These are phyloP conservation scores for Penicillium sp. DNA, from an alignment of 2,329 filamentous ascomycete species.

Conservation along the genomic window DNA sequence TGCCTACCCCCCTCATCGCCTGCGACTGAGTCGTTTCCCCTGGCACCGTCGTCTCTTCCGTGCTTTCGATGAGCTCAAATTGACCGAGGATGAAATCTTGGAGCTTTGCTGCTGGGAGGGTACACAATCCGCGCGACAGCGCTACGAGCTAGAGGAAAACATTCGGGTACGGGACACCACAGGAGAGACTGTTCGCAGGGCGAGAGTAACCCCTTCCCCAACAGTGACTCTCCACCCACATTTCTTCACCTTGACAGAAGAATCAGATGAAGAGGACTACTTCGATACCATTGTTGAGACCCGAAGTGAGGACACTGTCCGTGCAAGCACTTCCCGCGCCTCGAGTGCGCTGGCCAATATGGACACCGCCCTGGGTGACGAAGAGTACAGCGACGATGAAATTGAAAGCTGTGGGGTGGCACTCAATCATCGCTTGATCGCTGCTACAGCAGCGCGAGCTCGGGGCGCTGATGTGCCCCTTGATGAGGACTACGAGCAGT, in stretches of 20 bases:
- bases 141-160: constrained; percentile 51
- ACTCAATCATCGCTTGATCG: constrained; percentile 48
- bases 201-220: constrained; percentile 38
- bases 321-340: constrained; percentile 16
- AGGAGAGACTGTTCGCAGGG: constrained; percentile 50
- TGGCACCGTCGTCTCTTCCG: constrained; percentile 57
- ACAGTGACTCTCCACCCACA: constrained; percentile 30
- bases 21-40: constrained; percentile 55
- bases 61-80: constrained; percentile 53
- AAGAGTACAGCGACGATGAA: constrained; percentile 42
- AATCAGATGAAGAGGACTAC: constrained; percentile 20
- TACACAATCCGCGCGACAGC: constrained; percentile 43
- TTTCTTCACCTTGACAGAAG: constrained; percentile 10
- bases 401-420: constrained; percentile 48
- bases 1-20: constrained; percentile 55
- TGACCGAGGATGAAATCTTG: constrained; percentile 56
- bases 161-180: constrained; percentile 57
- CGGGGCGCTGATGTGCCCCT: constrained; percentile 42
- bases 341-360: constrained; percentile 22
- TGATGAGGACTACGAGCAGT: constrained; percentile 51
- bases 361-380: constrained; percentile 29
- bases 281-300: constrained; percentile 19
- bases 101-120: constrained; percentile 57
- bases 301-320: constrained; percentile 19
- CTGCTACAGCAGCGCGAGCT: constrained; percentile 49